A percentile compares a stretch with the other conserved stretches of the same genome.
Conservation (phyloP, 768 basidiomycete genomes). For the Leccinum imitatum region DNA sequence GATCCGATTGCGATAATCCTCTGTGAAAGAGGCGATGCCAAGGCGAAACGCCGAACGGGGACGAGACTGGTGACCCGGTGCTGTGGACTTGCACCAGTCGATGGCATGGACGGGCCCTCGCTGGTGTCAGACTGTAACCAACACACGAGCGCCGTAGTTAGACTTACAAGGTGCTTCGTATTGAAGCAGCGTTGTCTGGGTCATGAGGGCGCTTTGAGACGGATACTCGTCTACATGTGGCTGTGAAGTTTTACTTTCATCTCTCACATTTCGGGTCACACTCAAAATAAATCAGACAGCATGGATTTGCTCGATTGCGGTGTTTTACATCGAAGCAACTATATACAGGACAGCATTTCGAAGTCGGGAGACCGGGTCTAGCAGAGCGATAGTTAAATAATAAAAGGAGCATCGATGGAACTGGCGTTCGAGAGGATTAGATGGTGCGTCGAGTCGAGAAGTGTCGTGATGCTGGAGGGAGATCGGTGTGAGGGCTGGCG, state of each 20-base stretch:
- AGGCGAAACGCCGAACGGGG: conserved; percentile 80
- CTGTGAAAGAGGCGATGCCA: conserved; percentile 81
- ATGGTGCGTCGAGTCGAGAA: conserved; percentile 25
- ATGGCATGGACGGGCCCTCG: conserved; percentile 83
- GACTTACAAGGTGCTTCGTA: conserved; percentile 85
- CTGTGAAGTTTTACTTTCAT: conserved; percentile 10
- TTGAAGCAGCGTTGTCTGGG: conserved; percentile 70
- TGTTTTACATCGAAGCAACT: conserved; percentile 31
- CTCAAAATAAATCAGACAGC: conserved; percentile 2
- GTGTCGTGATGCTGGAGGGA: conserved; percentile 16
- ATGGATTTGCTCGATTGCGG: conserved; percentile 11
- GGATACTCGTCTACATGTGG: conserved; percentile 23
- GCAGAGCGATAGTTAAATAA: conserved; percentile 21
- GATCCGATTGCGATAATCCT: conserved; percentile 81
- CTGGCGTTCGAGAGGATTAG: conserved; percentile 19
- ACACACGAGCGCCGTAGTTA: not conserved
- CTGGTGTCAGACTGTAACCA: conserved; percentile 20
- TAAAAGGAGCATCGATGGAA: conserved; percentile 18
- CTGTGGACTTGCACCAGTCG: conserved; percentile 85
- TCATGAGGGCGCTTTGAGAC: conserved; percentile 41
- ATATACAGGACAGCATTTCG: conserved; percentile 31
- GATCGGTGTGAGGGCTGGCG: conserved; percentile 12
- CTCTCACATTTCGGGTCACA: not conserved
- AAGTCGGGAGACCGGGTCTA: conserved; percentile 19
- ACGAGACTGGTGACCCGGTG: conserved; percentile 69